Conservation (phyloP, 2,329 filamentous ascomycete species). For the Penicillium thymicola region DNA sequence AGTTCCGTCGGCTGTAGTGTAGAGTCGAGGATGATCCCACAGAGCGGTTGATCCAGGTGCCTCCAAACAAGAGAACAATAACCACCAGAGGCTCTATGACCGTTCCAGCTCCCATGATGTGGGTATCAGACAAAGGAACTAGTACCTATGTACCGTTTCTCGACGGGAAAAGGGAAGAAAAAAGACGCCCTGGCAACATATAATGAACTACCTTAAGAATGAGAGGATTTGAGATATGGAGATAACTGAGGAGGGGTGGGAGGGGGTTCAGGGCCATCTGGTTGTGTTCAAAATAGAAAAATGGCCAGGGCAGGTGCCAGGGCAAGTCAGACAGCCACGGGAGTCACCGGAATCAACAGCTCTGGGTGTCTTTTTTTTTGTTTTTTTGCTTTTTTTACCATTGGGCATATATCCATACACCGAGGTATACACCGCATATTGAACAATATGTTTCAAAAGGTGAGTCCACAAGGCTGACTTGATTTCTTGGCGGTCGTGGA, state of each 20-base stretch:
- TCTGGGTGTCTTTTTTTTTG: too few species aligned
- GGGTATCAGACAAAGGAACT: background rate
- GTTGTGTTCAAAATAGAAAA: background rate
- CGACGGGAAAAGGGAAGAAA: background rate
- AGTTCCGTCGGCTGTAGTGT: conserved; percentile 20
- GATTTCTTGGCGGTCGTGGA: background rate
- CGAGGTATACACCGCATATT: background rate
- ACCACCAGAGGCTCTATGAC: conserved; percentile 62
- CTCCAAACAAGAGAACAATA: conserved; percentile 57
- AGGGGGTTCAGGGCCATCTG: background rate
- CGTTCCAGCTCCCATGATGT: conserved; percentile 53
- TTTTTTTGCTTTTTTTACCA: background rate
- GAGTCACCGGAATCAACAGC: background rate
- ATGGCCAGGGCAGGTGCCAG: background rate
- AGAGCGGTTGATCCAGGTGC: conserved; percentile 59
- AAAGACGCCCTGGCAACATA: background rate
- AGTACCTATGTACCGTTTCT: background rate
- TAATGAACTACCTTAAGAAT: background rate
- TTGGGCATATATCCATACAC: background rate
- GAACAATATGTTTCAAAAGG: background rate
- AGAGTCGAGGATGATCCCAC: conserved; percentile 16
- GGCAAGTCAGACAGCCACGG: background rate
- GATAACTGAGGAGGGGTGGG: background rate
- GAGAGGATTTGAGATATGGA: background rate
- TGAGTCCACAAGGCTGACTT: background rate